phyloP scores from a whole-genome alignment of 2,329 filamentous ascomycete genomes.

The Monosporascus sp. region DNA sequence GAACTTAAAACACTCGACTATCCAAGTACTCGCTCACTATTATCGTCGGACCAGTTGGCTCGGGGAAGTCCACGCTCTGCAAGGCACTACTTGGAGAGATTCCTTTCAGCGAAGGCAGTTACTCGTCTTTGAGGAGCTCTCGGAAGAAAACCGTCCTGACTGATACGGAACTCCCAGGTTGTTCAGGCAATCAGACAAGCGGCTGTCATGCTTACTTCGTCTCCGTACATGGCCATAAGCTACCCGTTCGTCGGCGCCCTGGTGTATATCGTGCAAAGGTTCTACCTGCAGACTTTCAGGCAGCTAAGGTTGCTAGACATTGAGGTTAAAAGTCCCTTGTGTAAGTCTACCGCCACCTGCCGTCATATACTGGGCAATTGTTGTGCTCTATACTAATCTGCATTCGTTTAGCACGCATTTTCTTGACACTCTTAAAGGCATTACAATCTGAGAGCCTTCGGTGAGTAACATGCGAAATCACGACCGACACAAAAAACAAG shows the following conservation, averaged over 20 bases:
- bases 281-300: constrained; percentile 47
- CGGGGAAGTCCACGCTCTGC: constrained; percentile 39
- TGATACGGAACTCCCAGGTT: not conserved
- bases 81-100: constrained; percentile 34
- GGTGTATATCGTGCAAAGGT: constrained; percentile 39
- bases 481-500: not conserved
- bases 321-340: constrained; percentile 44
- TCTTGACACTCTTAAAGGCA: constrained; percentile 40
- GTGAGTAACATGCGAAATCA: not conserved
- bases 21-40: constrained; percentile 28
- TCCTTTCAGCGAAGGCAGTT: constrained; percentile 18
- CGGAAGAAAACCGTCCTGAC: not conserved
- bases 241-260: constrained; percentile 35
- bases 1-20: constrained; percentile 28
- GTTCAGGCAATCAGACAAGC: constrained; percentile 32
- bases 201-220: constrained; percentile 33
- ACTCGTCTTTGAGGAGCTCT: not conserved
- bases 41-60: constrained; percentile 37
- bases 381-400: not conserved
- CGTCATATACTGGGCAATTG: not conserved
- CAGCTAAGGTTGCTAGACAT: constrained; percentile 46
- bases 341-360: constrained; percentile 19
- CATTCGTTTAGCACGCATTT: constrained; percentile 31
- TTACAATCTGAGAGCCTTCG: constrained; percentile 44
- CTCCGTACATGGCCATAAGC: constrained; percentile 34